Conservation (phyloP, 805 yeast species). For the Yarrowia bubula region DNA sequence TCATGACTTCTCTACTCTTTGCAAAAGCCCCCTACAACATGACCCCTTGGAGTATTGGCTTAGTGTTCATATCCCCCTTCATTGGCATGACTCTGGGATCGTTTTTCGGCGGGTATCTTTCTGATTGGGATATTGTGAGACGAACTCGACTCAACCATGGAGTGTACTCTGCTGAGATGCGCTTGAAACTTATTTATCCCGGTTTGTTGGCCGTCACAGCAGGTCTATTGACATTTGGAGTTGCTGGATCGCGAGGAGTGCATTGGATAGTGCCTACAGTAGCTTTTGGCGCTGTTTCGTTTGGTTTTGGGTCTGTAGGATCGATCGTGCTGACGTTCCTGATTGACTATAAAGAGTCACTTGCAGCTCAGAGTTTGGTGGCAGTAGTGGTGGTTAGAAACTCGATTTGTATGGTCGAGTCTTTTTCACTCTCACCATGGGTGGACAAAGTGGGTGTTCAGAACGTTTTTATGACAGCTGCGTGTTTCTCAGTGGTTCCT, state of each 20-base stretch:
- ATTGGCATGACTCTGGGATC: constrained; percentile 28
- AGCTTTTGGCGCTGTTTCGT: constrained; percentile 30
- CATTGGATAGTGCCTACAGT: constrained; percentile 30
- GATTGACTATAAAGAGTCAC: constrained; percentile 55
- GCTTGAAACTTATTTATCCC: constrained; percentile 26
- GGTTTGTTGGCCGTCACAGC: constrained; percentile 27
- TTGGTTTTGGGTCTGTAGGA: constrained; percentile 47
- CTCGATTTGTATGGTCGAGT: constrained; percentile 40
- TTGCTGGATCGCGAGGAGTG: constrained; percentile 26
- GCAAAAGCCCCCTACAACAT: constrained; percentile 26
- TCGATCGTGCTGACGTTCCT: constrained; percentile 54
- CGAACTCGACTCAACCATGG: constrained; percentile 28
- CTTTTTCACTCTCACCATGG: constrained; percentile 2
- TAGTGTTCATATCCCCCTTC: constrained; percentile 27
- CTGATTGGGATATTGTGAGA: constrained; percentile 28
- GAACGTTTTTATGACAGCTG: neutral
- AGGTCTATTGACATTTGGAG: constrained; percentile 30
- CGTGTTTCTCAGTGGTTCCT: neutral
- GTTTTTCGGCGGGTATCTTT: constrained; percentile 27
- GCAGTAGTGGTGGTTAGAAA: constrained; percentile 57
- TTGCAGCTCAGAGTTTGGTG: constrained; percentile 55
- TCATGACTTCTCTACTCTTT: neutral
- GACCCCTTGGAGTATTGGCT: constrained; percentile 24
- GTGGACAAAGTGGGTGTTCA: neutral
- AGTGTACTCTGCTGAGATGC: constrained; percentile 29